phyloP scores from a whole-genome alignment of 257 asterid species.

The Thymus quinquecostatus region DNA sequence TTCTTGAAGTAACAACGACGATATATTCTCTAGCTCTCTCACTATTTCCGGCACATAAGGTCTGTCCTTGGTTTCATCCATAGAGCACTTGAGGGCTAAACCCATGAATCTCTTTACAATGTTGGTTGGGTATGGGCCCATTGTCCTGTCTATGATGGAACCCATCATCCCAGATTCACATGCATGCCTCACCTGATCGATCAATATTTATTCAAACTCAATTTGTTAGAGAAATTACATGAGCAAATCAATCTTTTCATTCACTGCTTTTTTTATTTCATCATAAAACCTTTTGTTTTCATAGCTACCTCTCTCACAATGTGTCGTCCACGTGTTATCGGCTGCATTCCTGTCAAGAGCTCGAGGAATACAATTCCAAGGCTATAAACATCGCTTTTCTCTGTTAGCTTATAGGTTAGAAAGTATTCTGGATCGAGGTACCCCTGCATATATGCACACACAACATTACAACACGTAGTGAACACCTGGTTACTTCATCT shows the following conservation, averaged over 20 bases:
- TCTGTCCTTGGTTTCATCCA: slow-evolving; percentile 69
- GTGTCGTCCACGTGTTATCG: slow-evolving; percentile 81
- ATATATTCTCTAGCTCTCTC: slow-evolving; percentile 70
- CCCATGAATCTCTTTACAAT: slow-evolving; percentile 60
- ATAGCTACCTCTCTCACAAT: slow-evolving; percentile 69
- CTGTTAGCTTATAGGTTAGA: slow-evolving; percentile 72
- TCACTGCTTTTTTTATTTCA: too few species aligned
- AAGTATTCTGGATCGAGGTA: slow-evolving; percentile 88
- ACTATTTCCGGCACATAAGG: slow-evolving; percentile 78
- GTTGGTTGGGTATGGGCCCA: slow-evolving; percentile 73
- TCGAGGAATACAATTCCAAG: slow-evolving; percentile 84
- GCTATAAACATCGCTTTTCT: slow-evolving; percentile 89
- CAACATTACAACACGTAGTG: too few species aligned
- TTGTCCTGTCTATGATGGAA: slow-evolving; percentile 66
- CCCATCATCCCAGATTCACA: slow-evolving; percentile 65
- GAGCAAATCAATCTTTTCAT: too few species aligned
- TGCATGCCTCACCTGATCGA: slow-evolving; percentile 60
- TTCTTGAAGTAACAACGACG: slow-evolving; percentile 44
- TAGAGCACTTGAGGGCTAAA: slow-evolving; percentile 69
- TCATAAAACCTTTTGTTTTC: too few species aligned
- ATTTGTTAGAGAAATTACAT: too few species aligned
- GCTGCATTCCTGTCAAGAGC: slow-evolving; percentile 85
- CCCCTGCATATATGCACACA: slow-evolving; percentile 52
- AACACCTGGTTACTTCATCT: too few species aligned
- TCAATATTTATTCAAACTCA: background rate